Base-by-base conservation (phyloP, 2,329 filamentous ascomycete genomes). In the Volutella citrinella region DNA sequence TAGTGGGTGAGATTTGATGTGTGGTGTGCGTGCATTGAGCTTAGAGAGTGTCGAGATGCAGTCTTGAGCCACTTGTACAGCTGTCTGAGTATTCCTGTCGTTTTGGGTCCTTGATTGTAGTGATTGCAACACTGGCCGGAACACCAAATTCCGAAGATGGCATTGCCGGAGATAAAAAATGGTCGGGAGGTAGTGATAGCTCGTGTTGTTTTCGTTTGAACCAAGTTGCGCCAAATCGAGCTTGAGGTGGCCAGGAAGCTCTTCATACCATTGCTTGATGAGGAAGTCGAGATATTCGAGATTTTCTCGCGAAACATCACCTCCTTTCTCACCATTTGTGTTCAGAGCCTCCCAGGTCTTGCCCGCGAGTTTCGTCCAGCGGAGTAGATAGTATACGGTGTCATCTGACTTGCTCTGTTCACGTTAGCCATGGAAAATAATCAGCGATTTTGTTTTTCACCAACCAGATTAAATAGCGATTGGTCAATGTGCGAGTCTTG, bases 351-450 rank as follows among this genome's bases (percentile, higher is more conserved):
- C 19, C 34, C 34, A 36, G 3, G 34, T 36, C 12, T 18, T 32
- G 5, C 34, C 34, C 5, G 34, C 34, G 19, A 36, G 7, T n/a
- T 36, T 36, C 5, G 34, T 36, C 34, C 34, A 36, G 4, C 20
- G 28, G 13, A 36, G 29, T 4, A 36, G 19, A 6, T 16, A 9
- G 3, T 22, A 25, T 6, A 36, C 8, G n/a, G n/a, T n/a, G n/a
- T n/a, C n/a, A n/a, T n/a, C n/a, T n/a, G n/a, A n/a, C n/a, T n/a
- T n/a, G n/a, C n/a, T n/a, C n/a, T n/a, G n/a, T n/a, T n/a, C n/a
- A n/a, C n/a, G n/a, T n/a, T n/a, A n/a, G n/a, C n/a, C n/a, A n/a
- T n/a, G n/a, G n/a, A n/a, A n/a, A n/a, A n/a, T n/a, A n/a, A n/a
- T n/a, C n/a, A n/a, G n/a, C n/a, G n/a, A n/a, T n/a, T n/a, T n/a